Base-by-base conservation (phyloP, 768 basidiomycete genomes). In the Suillus luteus region DNA sequence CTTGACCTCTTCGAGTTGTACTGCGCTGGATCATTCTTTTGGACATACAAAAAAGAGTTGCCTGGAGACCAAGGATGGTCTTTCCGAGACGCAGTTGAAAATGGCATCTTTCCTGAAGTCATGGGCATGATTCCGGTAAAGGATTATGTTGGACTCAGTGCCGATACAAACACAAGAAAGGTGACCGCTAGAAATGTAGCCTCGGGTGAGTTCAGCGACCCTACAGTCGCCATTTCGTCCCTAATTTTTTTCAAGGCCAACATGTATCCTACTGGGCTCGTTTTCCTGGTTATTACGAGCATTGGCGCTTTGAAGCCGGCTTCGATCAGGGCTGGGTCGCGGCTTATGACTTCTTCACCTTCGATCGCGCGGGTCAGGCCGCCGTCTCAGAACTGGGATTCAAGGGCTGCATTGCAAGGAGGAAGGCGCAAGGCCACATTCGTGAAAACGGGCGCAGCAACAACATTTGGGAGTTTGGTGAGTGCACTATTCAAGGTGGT, bases 1-100 rank as follows among this genome's bases (percentile, higher is more conserved):
- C 75, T 93, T 55, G 82, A 80, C 22, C 68, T 91, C 44, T 93
- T 84, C 64, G 90, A 92, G 62, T 72, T 75, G 54, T 67, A 76
- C 41, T 89, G 90, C 64, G 85, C 83, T 0, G 93, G 93, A 5
- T 90, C 85, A 83, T 94, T 88, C 77, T 94, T 90, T 72, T 93
- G 93, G 93, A 92, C 90, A 43, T 89, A 86, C 71, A 92, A 87
- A 79, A 92, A 93, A 73, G 82, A 86, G 58, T 71, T 76, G 5
- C 73, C 72, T 4, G 86, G 87, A 61, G 92, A 94, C 76, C 81
- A 77, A 5, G 92, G 92, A 1, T 93, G 92, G 93, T 85, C 85
- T 35, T 83, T 89, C 43, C 79, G 81, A 63, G 87, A 92, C 72
- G 88, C 89, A 0, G 82, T 85, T 1, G 79, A 79, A 31, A 81